Evolutionary conservation across 805 yeast genomes (phyloP).

Genomic region (Yarrowia phangngaensis): DNA sequence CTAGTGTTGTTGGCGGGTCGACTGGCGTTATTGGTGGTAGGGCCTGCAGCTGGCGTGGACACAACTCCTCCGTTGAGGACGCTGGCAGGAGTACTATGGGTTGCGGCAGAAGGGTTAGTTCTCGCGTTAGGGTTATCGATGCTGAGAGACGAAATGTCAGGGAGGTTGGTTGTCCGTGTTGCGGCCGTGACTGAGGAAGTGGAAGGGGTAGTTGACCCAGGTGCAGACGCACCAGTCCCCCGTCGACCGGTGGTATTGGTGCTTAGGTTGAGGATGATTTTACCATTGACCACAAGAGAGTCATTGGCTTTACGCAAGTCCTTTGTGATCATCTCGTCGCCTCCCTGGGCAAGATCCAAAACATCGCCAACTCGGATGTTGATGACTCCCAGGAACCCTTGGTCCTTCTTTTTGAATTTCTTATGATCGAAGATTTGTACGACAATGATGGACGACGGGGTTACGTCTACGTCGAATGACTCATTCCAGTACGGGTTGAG

Average conservation of each 20-base stretch:
- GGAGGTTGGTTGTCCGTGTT: conserved; percentile 20
- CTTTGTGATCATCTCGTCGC: conserved; percentile 79
- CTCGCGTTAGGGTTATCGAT: conserved; percentile 32
- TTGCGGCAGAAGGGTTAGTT: conserved; percentile 26
- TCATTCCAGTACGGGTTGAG: conserved; percentile 98
- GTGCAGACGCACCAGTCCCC: conserved; percentile 24
- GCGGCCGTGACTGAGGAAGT: conserved; percentile 27
- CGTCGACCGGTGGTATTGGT: conserved; percentile 37
- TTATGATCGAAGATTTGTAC: conserved; percentile 96
- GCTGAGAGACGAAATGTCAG: conserved; percentile 27
- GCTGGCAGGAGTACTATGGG: conserved; percentile 37
- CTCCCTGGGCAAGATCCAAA: conserved; percentile 50
- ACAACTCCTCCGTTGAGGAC: conserved; percentile 29
- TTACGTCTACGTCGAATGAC: conserved; percentile 68
- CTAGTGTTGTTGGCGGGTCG: conserved; percentile 25
- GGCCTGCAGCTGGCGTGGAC: conserved; percentile 4
- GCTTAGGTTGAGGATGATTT: conserved; percentile 58
- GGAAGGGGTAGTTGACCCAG: conserved; percentile 33
- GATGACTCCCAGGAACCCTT: conserved; percentile 95
- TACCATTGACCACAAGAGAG: conserved; percentile 87
- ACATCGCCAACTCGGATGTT: conserved; percentile 87
- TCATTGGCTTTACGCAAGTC: conserved; percentile 90
- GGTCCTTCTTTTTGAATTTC: conserved; percentile 96
- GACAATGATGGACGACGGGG: conserved; percentile 78
- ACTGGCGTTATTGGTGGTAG: conserved; percentile 33